Evolutionary conservation across 2,329 filamentous ascomycete genomes (phyloP), one percentile per base, ranked within the genome.

Genomic region (Botryotinia narcissicola): DNA sequence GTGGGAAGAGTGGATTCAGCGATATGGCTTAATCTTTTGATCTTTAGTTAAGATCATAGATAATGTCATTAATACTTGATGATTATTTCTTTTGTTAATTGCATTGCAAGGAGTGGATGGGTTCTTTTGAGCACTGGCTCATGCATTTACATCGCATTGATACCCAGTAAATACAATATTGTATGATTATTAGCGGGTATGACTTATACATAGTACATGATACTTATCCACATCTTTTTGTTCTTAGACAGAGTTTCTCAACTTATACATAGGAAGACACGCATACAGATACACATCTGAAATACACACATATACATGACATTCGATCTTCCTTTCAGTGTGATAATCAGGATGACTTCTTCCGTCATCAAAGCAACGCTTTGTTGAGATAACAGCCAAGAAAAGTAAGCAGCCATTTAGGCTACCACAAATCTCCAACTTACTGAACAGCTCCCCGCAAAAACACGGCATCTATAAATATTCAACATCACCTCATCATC

Each of bases 1-100:
- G 71, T 68, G 71, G 60, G 22, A 70, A 37, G 57, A 70, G 54
- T 46, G 68, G 68, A 69, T 69, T 69, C 8, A 72, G 70, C 46
- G 44, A 67, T 12, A 37, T n/a, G 46, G 35, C 61, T 42, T 72
- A 46, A 72, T 59, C 40, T 46, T 44, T 46, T 48, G 20, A 51
- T 46, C 42, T 66, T 57, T 10, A 22, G 44, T 66, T 25, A 25
- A 48, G 63, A 66, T 66, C 42, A 37, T 25, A 22, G 66, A 69
- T 57, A 29, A 69, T 42, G 37, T 25, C 66, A 69, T 59, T 37
- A 37, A 72, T 67, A 22, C 46, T 71, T 67, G 16, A 54, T 44
- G 61, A 42, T 20, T 44, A 18, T 54, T 72, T 67, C 48, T 57
- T 54, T 67, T 72, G n/a, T 72, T 51, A 32, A 67, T 16, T 54